Evolutionary conservation across 192 early-diverging fungal genomes (phyloP).

Genomic region (Coemansia sp.): DNA sequence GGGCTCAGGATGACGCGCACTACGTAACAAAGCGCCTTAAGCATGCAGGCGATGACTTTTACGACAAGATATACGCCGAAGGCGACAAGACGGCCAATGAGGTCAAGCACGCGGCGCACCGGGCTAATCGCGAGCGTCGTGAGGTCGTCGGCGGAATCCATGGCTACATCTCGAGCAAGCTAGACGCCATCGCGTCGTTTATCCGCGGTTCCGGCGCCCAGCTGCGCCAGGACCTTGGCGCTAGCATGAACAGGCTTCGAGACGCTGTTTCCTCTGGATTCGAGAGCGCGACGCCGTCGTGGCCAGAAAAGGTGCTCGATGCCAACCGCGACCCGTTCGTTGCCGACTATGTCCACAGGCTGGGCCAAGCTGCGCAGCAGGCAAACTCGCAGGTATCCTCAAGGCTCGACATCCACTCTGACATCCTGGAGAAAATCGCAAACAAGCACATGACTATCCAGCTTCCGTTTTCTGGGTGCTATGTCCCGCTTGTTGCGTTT

Average conservation of each 20-base stretch:
- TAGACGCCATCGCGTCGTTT: constrained; percentile 7
- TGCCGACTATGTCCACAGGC: constrained; percentile 26
- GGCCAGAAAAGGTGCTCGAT: constrained; percentile 40
- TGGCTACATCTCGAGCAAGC: constrained; percentile 3
- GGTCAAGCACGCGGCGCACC: background rate
- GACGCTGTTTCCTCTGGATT: constrained; percentile 14
- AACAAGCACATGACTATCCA: constrained; percentile 11
- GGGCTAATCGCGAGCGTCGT: background rate
- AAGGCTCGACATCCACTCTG: constrained; percentile 28
- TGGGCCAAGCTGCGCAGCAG: constrained; percentile 28
- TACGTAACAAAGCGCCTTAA: constrained; percentile 13
- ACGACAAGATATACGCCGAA: constrained; percentile 14
- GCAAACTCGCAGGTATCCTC: constrained; percentile 26
- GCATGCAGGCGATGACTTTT: constrained; percentile 15
- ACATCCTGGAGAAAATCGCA: constrained; percentile 24
- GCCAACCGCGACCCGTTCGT: constrained; percentile 25
- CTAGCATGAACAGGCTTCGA: constrained; percentile 28
- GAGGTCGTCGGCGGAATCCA: constrained; percentile 9
- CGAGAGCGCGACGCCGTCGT: constrained; percentile 22
- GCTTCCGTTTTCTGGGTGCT: constrained; percentile 36
- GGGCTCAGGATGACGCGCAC: background rate
- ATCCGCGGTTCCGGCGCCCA: constrained; percentile 29
- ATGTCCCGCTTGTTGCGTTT: constrained; percentile 20
- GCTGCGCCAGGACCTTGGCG: constrained; percentile 23
- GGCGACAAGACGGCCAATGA: constrained; percentile 11